phyloP scores from a whole-genome alignment of 164 flowering plant genomes.

The Stephania yunnanensis region DNA sequence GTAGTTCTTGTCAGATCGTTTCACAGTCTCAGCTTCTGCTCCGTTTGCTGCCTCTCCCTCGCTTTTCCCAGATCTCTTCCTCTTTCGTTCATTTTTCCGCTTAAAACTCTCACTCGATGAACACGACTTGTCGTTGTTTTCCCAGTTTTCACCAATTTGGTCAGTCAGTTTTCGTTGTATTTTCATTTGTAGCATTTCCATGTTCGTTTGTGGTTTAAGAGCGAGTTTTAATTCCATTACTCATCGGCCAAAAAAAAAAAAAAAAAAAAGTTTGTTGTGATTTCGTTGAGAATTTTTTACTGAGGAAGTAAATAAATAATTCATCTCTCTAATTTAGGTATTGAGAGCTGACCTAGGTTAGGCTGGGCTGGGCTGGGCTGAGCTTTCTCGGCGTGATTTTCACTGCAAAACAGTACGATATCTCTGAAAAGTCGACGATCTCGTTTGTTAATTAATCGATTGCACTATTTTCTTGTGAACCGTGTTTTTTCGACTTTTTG shows the following conservation, averaged over 20 bases:
- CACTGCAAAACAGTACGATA: background rate
- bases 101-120: background rate
- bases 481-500: background rate
- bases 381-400: background rate
- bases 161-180: background rate
- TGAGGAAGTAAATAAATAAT: background rate
- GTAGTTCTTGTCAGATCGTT: conserved; percentile 13
- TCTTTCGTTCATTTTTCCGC: background rate
- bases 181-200: background rate
- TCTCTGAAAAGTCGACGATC: background rate
- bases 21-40: background rate
- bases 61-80: background rate
- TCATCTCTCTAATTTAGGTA: background rate
- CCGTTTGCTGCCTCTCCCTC: background rate
- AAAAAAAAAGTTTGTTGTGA: background rate
- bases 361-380: background rate
- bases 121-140: too few relatives aligned
- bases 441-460: background rate
- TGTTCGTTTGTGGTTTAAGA: background rate
- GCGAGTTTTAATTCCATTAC: too few relatives aligned
- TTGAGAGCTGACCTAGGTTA: too few relatives aligned
- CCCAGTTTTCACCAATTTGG: background rate
- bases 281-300: background rate
- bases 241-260: too few relatives aligned
- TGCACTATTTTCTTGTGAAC: background rate